Conservation (phyloP, 2,329 filamentous ascomycete genomes). For the Curvularia verruculosa region DNA sequence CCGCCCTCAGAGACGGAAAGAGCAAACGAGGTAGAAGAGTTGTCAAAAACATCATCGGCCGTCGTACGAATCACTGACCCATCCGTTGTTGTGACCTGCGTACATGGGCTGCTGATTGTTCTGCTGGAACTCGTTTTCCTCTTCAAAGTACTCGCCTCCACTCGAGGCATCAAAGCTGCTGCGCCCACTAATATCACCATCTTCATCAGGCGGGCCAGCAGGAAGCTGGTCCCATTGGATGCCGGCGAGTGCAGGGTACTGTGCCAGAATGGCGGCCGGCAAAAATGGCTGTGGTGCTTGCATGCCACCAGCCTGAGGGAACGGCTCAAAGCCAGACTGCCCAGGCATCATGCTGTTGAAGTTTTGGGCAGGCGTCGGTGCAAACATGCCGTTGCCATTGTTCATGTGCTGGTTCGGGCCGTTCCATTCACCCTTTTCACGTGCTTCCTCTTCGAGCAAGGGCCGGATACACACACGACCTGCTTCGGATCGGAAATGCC, state of each 20-base stretch:
- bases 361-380: constrained; percentile 37
- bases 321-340: constrained; percentile 44
- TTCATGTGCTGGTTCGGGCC: constrained; percentile 63
- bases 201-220: constrained; percentile 62
- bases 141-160: constrained; percentile 71
- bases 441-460: constrained; percentile 91
- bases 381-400: constrained; percentile 53
- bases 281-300: constrained; percentile 56
- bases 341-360: constrained; percentile 43
- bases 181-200: constrained; percentile 72
- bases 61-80: constrained; percentile 44
- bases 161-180: constrained; percentile 79
- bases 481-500: constrained; percentile 94
- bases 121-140: constrained; percentile 63
- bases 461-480: constrained; percentile 96
- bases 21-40: background rate
- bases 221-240: constrained; percentile 84
- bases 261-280: constrained; percentile 85
- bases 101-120: constrained; percentile 36
- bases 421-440: constrained; percentile 71
- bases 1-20: background rate
- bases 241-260: constrained; percentile 90
- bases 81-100: constrained; percentile 39
- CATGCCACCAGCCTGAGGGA: constrained; percentile 33
- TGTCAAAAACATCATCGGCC: constrained; percentile 11